A percentile compares a stretch with the other conserved stretches of the same genome.
Conservation (phyloP, 306 rosid genomes). For the Fragaria nilgerrensis region DNA sequence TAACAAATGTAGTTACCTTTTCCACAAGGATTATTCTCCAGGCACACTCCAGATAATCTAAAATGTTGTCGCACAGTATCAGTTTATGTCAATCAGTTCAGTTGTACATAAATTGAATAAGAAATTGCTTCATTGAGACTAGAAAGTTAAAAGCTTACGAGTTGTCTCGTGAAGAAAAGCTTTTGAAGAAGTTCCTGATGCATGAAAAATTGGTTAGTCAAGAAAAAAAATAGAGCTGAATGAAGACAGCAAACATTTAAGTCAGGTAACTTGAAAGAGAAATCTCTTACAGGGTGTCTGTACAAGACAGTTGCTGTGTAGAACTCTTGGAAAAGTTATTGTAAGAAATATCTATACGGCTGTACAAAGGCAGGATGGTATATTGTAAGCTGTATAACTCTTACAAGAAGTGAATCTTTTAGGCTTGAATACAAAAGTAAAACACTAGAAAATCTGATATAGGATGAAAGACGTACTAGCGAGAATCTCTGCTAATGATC, state of each 20-base stretch:
- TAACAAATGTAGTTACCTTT: conserved; percentile 14
- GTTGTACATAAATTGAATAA: background rate
- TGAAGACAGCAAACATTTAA: background rate
- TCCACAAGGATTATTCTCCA: background rate
- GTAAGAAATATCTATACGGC: conserved; percentile 23
- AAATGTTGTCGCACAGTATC: background rate
- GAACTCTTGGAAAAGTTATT: conserved; percentile 19
- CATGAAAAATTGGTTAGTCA: background rate
- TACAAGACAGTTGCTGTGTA: background rate
- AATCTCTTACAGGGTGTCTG: background rate
- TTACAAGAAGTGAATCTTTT: background rate
- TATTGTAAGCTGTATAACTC: background rate
- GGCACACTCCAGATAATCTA: background rate
- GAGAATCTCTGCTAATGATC: background rate
- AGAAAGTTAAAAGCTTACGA: conserved; percentile 14
- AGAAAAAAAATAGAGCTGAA: background rate
- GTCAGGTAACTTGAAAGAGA: background rate
- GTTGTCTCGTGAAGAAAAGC: background rate
- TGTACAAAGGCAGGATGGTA: background rate
- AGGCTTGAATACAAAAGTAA: background rate
- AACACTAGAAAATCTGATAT: background rate
- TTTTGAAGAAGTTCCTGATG: conserved; percentile 22
- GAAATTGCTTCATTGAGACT: too few species aligned
- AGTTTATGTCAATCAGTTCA: background rate
- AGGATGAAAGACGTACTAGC: conserved; percentile 3